A percentile compares a stretch with the other conserved stretches of the same genome.
phyloP scores from a whole-genome alignment of 139 green algal species.

The Zygnema circumcarinatum region DNA sequence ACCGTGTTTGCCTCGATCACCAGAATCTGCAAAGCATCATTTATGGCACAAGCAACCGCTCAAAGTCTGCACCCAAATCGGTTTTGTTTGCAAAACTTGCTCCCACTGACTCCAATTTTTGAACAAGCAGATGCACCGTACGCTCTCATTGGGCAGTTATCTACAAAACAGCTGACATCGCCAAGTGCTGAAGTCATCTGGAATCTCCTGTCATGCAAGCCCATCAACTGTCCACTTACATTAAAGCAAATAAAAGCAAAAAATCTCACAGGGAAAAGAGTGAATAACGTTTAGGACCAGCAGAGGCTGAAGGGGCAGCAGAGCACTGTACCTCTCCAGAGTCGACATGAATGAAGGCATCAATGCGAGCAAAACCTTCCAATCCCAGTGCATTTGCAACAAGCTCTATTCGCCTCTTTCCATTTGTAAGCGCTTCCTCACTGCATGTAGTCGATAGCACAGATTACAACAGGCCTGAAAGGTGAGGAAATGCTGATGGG shows the following conservation, averaged over 20 bases:
- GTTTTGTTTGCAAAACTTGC: too few species aligned
- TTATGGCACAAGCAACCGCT: not conserved
- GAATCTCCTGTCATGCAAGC: too few species aligned
- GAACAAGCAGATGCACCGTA: not conserved
- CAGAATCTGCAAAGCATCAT: slow-evolving; percentile 66
- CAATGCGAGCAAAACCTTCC: slow-evolving; percentile 71
- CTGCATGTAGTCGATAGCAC: too few species aligned
- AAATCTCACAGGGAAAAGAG: too few species aligned
- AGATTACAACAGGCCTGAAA: not conserved
- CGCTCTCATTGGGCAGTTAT: not conserved
- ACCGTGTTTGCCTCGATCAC: slow-evolving; percentile 73
- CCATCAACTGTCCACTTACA: too few species aligned
- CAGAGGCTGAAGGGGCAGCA: too few species aligned
- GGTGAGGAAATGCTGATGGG: not conserved
- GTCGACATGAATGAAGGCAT: slow-evolving; percentile 72
- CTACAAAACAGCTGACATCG: not conserved
- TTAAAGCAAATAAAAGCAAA: too few species aligned
- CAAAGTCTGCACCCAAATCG: slow-evolving; percentile 2
- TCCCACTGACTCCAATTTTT: too few species aligned
- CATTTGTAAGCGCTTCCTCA: slow-evolving; percentile 4
- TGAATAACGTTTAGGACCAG: too few species aligned
- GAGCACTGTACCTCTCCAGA: slow-evolving; percentile 67
- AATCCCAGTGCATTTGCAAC: slow-evolving; percentile 69
- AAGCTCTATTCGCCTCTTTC: slow-evolving; percentile 60
- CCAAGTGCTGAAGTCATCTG: too few species aligned